These are phyloP conservation scores for Ceratobasidium sp. DNA, from an alignment of 1,284 basidiomycete genomes.

Conservation along the genomic window DNA sequence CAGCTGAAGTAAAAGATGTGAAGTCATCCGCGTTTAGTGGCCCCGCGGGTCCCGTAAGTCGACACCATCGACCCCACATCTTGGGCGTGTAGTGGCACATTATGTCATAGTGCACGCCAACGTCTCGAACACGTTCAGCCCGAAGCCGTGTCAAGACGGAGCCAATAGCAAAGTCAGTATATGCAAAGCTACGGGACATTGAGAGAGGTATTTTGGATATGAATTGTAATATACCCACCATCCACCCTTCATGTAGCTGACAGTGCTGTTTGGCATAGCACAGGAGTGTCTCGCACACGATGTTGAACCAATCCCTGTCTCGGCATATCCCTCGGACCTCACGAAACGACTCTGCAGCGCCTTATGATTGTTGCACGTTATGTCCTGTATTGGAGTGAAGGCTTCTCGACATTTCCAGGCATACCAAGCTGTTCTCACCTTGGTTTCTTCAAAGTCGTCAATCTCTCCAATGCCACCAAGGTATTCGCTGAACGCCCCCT, in stretches of 20 bases:
- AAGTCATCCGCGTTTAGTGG: no score
- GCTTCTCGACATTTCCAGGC: no score
- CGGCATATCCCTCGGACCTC: neutral
- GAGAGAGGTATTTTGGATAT: no score
- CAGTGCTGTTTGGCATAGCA: neutral
- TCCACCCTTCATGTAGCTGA: neutral
- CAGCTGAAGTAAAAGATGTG: neutral
- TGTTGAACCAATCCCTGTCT: neutral
- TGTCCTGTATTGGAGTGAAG: no score
- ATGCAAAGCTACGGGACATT: slow-evolving; percentile 1
- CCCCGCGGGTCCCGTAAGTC: neutral
- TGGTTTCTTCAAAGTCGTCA: neutral
- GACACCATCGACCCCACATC: neutral
- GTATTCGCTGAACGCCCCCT: neutral
- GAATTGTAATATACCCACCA: no score
- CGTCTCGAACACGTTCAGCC: no score
- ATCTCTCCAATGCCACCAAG: neutral
- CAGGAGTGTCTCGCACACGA: neutral
- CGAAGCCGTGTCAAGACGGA: neutral
- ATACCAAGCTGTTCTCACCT: no score
- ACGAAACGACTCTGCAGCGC: neutral
- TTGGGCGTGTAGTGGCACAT: neutral
- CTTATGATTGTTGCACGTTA: slow-evolving; percentile 2
- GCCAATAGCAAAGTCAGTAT: neutral
- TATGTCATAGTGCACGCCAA: slow-evolving; percentile 7